Evolutionary conservation across 345 rosid genomes (phyloP), one percentile per base, ranked within the genome.

Genomic region (Firmiana major): DNA sequence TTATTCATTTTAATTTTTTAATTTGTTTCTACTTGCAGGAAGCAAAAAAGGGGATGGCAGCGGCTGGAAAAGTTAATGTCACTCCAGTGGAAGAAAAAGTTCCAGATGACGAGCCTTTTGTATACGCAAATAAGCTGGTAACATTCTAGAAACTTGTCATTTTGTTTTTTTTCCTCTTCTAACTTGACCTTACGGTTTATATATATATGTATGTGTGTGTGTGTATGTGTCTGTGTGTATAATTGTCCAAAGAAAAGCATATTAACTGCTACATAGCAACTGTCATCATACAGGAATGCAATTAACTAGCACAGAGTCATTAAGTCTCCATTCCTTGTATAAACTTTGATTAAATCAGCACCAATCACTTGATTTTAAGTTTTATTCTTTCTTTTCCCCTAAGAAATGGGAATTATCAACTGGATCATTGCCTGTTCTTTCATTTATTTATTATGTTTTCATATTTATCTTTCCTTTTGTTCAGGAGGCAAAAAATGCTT

Each of bases 401-500:
- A 5, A 53, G 45, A 22, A 75, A 15, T 62, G 28, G 63, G 69
- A 60, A 26, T 21, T 11, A 15, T 46, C 22, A 51, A 26, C 38
- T 15, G 49, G 40, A 22, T 54, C 49, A 31, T 46, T 68, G 65
- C 51, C 75, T 5, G n/a, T 21, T 43, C 11, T 67, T 60, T 51
- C 72, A 11, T 75, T 36, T 16, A n/a, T 64, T 12, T 70, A 15
- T 16, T 51, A 48, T 65, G 43, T 19, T 40, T 59, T 62, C 24
- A 1, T 46, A 28, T 36, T 12, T 70, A 68, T 60, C 10, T 63
- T 75, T 75, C 31, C 17, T 71, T 75, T 64, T 74, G 58, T 79
- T 48, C 64, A 94, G 98, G 99, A 96, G 84, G 99, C 99, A 21
- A 96, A 93, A 88, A 93, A 86, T 90, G 97, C 98, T 78, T 96